Conservation (phyloP, 176 grass and related monocot genomes). For the Puccinellia tenuiflora region DNA sequence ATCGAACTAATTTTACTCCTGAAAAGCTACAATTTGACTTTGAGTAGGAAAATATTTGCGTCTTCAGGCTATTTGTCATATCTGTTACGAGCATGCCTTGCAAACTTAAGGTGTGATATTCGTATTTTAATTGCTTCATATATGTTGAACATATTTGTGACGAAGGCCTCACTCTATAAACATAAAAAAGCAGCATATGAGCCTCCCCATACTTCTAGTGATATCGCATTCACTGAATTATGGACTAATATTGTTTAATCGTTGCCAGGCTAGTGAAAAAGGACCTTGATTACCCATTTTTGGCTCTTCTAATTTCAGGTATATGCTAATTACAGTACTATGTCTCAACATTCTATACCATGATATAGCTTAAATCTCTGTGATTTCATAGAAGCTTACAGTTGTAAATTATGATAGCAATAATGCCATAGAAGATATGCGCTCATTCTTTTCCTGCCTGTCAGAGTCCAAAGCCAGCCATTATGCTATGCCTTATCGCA, state of each 20-base stretch:
- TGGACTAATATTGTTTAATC: conserved; percentile 28
- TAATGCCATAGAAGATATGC: neutral
- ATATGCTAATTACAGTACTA: conserved; percentile 19
- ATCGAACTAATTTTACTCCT: neutral
- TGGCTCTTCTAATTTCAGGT: conserved; percentile 99
- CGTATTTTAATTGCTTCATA: neutral
- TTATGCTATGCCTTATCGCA: neutral
- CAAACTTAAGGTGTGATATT: neutral
- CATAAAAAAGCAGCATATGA: neutral
- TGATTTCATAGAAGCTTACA: neutral
- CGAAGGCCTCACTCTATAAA: neutral
- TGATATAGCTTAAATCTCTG: neutral
- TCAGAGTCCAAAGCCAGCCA: conserved; percentile 1
- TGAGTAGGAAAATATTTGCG: neutral
- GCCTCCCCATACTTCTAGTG: conserved; percentile 15
- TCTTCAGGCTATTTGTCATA: neutral
- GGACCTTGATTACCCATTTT: conserved; percentile 81
- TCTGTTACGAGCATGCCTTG: neutral
- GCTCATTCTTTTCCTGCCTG: neutral
- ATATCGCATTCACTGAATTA: conserved; percentile 15
- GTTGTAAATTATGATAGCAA: neutral
- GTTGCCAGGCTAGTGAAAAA: conserved; percentile 61
- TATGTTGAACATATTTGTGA: neutral
- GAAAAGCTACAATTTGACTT: neutral
- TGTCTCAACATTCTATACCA: neutral